Evolutionary conservation across 352 stramenopile species (phyloP), one percentile per base, ranked within the genome.

Genomic region (Blastocystis sp.): DNA sequence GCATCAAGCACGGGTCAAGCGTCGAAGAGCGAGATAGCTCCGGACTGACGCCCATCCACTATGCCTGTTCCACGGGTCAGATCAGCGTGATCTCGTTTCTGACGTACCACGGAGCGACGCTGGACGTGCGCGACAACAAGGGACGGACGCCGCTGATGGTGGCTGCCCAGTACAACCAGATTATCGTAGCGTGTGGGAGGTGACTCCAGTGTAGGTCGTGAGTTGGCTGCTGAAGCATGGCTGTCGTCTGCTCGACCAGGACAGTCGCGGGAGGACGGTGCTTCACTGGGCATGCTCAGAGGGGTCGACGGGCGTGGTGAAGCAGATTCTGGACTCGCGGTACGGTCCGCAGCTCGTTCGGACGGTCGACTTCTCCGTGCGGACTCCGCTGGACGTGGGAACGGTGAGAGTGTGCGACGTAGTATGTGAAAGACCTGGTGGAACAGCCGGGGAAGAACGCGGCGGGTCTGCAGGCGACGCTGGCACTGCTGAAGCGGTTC

Each of bases 121-220:
- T 85, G 18, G 57, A 85, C 34, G 75, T 76, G 11, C 75, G 75
- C 32, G 75, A 85, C 63, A 76, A 85, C 46, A 85, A 85, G 38
- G 75, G 75, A 9, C 16, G 59, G 40, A 85, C 75, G 32, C 75
- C 75, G 0, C 40, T 85, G n/a, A 85, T 85, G 75, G 32, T 61
- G 21, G 75, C 75, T 29, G 54, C 48, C 42, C 40, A 51, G 1
- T 34, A 73, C 7, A 54, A 85, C 46, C 51, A 85, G 24, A 18
- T 71, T n/a, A 85, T 85, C 21, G 75, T 85, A 34, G 2, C 21
- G 16, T 21, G n/a, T 27, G n/a, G 3, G 2, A 21, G 18, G 18
- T 11, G 18, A 3, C 24, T 61, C 1, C 14, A 7, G 16, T 29
- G 2, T 73, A 85, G 75, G 75, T 16, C 14, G 44, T 73, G 24